Percentiles rank a stretch among this genome's conserved stretches.
These are phyloP conservation scores for Venustampulla echinocandica DNA, from an alignment of 495 filamentous ascomycete species.

Conservation along the genomic window DNA sequence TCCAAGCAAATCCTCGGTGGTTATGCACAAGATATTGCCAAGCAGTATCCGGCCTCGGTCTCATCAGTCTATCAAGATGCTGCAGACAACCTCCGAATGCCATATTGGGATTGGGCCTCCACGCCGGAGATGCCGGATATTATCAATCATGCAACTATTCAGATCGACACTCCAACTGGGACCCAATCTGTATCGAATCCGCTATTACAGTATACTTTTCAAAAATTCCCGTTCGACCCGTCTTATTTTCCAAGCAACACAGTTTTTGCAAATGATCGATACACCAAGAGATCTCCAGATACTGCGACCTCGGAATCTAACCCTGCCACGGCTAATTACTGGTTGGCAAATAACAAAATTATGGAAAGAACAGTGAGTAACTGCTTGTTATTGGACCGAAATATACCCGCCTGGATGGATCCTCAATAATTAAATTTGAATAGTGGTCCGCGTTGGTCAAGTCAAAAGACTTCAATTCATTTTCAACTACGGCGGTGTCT, in stretches of 20 bases:
- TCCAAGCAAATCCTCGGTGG: slow-evolving; percentile 22
- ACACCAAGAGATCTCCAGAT: neutral
- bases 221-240: slow-evolving; percentile 11
- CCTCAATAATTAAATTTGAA: neutral
- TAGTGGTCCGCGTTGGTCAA: slow-evolving; percentile 11
- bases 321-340: neutral
- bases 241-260: slow-evolving; percentile 8
- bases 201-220: slow-evolving; percentile 29
- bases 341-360: too few relatives aligned
- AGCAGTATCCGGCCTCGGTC: slow-evolving; percentile 37
- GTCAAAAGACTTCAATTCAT: slow-evolving; percentile 9
- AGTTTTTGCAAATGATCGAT: slow-evolving; percentile 1
- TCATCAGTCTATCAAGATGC: slow-evolving; percentile 26
- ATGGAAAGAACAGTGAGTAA: neutral
- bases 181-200: slow-evolving; percentile 28
- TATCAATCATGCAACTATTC: slow-evolving; percentile 28
- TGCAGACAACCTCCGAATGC: slow-evolving; percentile 39
- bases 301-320: neutral
- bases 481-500: slow-evolving; percentile 4
- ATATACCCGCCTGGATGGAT: neutral
- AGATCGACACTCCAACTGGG: slow-evolving; percentile 31
- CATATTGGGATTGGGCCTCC: slow-evolving; percentile 51
- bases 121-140: slow-evolving; percentile 28
- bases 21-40: slow-evolving; percentile 39
- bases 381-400: neutral